These are phyloP conservation scores for Podila epicladia DNA, from an alignment of 192 early-diverging fungal genomes.

Conservation along the genomic window DNA sequence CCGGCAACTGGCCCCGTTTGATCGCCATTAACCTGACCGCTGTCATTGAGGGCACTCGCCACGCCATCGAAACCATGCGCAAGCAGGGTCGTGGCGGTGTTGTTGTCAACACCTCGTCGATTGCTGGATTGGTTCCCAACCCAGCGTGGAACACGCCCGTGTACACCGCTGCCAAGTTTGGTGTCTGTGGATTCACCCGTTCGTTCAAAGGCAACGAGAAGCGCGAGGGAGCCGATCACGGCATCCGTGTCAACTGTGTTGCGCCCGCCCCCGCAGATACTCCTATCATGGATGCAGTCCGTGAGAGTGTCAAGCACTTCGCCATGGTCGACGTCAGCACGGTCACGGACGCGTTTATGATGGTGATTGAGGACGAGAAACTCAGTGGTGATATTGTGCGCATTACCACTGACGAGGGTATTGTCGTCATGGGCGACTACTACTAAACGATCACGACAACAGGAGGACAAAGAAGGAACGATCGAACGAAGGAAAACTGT, in stretches of 20 bases:
- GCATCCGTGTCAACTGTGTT: conserved; percentile 66
- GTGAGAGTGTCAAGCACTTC: too few relatives aligned
- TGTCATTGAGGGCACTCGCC: conserved; percentile 76
- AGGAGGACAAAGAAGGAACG: too few relatives aligned
- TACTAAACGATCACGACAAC: too few relatives aligned
- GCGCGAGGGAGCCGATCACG: conserved; percentile 14
- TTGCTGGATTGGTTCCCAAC: conserved; percentile 70
- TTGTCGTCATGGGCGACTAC: too few relatives aligned
- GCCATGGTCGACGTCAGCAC: background rate
- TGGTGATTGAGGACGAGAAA: too few relatives aligned
- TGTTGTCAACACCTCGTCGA: conserved; percentile 80
- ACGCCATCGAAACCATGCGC: conserved; percentile 67
- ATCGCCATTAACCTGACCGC: conserved; percentile 80
- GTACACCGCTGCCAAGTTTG: conserved; percentile 82
- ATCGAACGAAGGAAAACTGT: too few relatives aligned
- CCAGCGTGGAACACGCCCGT: conserved; percentile 60
- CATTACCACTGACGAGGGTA: too few relatives aligned
- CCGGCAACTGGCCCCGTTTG: conserved; percentile 54
- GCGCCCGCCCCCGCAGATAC: conserved; percentile 44
- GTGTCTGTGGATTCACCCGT: conserved; percentile 69
- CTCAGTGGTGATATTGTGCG: too few relatives aligned
- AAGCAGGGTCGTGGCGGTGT: conserved; percentile 63
- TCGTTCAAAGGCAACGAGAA: conserved; percentile 47
- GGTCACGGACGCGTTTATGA: background rate
- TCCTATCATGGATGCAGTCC: too few relatives aligned